These are phyloP conservation scores for Penicillium psychrofluorescens DNA, from an alignment of 495 filamentous ascomycete species.

Conservation along the genomic window DNA sequence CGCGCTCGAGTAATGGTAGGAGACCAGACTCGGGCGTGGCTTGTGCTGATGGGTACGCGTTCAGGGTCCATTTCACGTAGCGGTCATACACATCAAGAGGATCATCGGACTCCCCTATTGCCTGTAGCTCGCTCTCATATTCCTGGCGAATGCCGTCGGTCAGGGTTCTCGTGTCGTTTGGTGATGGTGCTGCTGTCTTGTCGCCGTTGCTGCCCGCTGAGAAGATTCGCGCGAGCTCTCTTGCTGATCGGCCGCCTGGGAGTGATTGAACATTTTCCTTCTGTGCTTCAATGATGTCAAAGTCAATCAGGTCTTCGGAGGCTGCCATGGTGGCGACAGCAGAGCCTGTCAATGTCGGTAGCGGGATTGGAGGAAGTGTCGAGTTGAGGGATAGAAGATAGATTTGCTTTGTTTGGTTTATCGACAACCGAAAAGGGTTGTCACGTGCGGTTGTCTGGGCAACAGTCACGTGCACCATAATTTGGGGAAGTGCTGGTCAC, in stretches of 20 bases:
- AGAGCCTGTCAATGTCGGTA: background rate
- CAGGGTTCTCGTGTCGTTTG: slow-evolving; percentile 63
- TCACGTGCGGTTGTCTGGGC: slow-evolving; percentile 27
- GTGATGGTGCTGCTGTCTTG: slow-evolving; percentile 46
- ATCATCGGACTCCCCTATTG: slow-evolving; percentile 81
- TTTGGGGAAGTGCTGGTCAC: background rate
- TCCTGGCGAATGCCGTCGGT: slow-evolving; percentile 74
- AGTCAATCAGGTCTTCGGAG: slow-evolving; percentile 65
- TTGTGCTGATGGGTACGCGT: slow-evolving; percentile 90
- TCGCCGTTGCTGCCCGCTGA: slow-evolving; percentile 48
- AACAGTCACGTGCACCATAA: slow-evolving; percentile 22
- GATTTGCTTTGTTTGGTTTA: slow-evolving; percentile 19
- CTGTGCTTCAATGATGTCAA: slow-evolving; percentile 90
- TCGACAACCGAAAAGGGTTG: slow-evolving; percentile 32
- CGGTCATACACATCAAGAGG: slow-evolving; percentile 93
- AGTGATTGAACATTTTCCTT: slow-evolving; percentile 97
- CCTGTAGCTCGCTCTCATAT: slow-evolving; percentile 75
- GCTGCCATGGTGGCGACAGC: slow-evolving; percentile 38
- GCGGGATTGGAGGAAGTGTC: slow-evolving; percentile 3
- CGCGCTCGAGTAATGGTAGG: slow-evolving; percentile 81
- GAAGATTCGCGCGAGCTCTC: slow-evolving; percentile 79
- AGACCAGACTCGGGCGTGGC: slow-evolving; percentile 85
- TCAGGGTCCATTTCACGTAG: slow-evolving; percentile 93
- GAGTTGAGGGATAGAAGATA: background rate
- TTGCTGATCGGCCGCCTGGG: slow-evolving; percentile 83